phyloP scores from a whole-genome alignment of 805 yeast genomes.

The Ogataea nonfermentans region DNA sequence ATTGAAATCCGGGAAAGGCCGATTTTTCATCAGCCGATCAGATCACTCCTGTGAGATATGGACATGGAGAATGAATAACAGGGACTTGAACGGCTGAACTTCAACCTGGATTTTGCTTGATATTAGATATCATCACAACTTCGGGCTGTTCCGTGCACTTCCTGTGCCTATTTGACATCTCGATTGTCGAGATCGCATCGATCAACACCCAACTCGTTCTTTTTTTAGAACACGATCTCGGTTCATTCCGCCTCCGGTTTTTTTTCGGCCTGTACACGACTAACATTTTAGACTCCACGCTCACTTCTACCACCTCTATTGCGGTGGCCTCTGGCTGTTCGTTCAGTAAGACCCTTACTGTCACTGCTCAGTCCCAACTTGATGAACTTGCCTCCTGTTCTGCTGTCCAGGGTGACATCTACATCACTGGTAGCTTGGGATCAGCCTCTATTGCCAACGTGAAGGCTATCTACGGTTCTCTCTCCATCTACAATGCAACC shows the following conservation, averaged over 20 bases:
- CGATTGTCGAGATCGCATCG: too few species aligned
- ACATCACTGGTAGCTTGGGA: constrained; percentile 63
- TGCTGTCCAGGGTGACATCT: constrained; percentile 76
- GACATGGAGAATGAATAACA: too few species aligned
- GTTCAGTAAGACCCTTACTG: constrained; percentile 60
- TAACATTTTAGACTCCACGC: constrained; percentile 44
- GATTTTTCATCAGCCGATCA: constrained; percentile 5
- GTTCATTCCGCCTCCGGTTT: constrained; percentile 4
- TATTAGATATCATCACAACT: too few species aligned
- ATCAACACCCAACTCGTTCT: not conserved
- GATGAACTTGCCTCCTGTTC: constrained; percentile 71
- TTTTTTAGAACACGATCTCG: constrained; percentile 6
- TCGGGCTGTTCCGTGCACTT: too few species aligned
- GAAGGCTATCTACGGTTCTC: constrained; percentile 72
- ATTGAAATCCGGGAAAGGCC: too few species aligned
- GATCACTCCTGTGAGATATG: not conserved
- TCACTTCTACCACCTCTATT: constrained; percentile 47
- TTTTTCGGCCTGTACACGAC: constrained; percentile 6
- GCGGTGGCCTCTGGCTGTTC: constrained; percentile 62
- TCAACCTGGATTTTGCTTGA: too few species aligned
- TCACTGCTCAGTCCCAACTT: constrained; percentile 76
- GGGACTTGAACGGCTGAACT: too few species aligned
- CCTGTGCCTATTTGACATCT: too few species aligned
- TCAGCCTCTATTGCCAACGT: constrained; percentile 71
- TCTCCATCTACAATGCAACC: constrained; percentile 65